Evolutionary conservation across 257 asterid genomes (phyloP).

Genomic region (Solanum megistacrolobum): DNA sequence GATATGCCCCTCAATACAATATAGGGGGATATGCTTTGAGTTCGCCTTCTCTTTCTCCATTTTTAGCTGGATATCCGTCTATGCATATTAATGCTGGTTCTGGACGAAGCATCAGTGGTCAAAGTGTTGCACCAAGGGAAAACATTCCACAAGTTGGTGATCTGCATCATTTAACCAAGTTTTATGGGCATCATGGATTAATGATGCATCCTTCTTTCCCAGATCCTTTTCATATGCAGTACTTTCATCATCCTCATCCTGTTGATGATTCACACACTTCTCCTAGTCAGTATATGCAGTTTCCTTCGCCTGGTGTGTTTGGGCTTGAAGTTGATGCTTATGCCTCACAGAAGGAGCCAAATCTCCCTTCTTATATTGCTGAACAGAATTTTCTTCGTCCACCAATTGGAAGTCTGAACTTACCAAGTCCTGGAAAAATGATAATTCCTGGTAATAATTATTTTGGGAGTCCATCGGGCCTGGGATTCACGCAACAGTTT

Average conservation of each 20-base stretch:
- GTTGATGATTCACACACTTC: slow-evolving; percentile 46
- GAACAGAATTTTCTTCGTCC: slow-evolving; percentile 45
- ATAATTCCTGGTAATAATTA: slow-evolving; percentile 35
- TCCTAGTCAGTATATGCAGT: slow-evolving; percentile 39
- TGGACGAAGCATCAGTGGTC: slow-evolving; percentile 54
- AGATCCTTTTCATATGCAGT: slow-evolving; percentile 63
- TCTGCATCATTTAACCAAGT: slow-evolving; percentile 45
- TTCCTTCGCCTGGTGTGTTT: slow-evolving; percentile 30
- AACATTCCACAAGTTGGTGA: slow-evolving; percentile 32
- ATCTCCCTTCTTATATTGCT: slow-evolving; percentile 29
- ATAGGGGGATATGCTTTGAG: slow-evolving; percentile 52
- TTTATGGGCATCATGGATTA: slow-evolving; percentile 55
- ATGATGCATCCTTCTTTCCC: slow-evolving; percentile 47
- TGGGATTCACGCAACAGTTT: slow-evolving; percentile 50
- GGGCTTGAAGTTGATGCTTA: slow-evolving; percentile 36
- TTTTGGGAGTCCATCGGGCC: slow-evolving; percentile 44
- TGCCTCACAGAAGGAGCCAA: slow-evolving; percentile 35
- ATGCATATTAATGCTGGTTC: slow-evolving; percentile 40
- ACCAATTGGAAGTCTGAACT: slow-evolving; percentile 27
- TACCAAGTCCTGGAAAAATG: slow-evolving; percentile 42
- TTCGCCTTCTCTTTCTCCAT: slow-evolving; percentile 53
- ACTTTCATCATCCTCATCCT: slow-evolving; percentile 51
- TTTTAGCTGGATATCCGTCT: slow-evolving; percentile 53
- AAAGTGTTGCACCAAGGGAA: slow-evolving; percentile 33
- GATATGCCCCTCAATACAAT: slow-evolving; percentile 56